Percentiles rank a stretch among this genome's conserved stretches.
These are phyloP conservation scores for Cinnamomum chago DNA, from an alignment of 164 flowering plant species.

Conservation along the genomic window DNA sequence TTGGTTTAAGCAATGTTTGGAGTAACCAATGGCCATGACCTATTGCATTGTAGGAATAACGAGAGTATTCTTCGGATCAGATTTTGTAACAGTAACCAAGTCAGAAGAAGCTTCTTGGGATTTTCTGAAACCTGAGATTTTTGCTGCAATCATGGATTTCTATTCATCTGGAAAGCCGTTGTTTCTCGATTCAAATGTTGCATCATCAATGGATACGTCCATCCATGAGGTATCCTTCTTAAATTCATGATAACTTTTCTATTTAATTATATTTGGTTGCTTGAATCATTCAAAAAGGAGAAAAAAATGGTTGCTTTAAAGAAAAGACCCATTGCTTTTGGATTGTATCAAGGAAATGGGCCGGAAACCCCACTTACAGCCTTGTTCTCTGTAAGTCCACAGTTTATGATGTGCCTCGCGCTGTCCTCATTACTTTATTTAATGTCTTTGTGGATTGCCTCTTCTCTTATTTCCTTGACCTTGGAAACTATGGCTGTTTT, in stretches of 20 bases:
- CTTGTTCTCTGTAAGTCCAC: too few species aligned
- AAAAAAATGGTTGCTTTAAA: too few species aligned
- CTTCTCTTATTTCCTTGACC: too few species aligned
- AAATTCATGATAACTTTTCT: background rate
- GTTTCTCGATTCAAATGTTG: conserved; percentile 60
- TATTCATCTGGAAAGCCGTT: conserved; percentile 82
- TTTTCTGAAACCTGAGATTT: conserved; percentile 79
- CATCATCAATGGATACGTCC: conserved; percentile 83
- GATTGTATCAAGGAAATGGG: background rate
- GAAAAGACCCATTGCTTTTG: background rate
- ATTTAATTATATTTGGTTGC: too few species aligned
- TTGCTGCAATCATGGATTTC: conserved; percentile 96
- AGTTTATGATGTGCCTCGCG: too few species aligned
- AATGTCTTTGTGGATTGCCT: too few species aligned
- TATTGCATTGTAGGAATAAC: conserved; percentile 48
- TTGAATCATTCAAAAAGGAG: too few species aligned
- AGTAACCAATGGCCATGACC: background rate
- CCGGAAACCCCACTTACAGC: too few species aligned
- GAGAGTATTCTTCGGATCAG: conserved; percentile 91
- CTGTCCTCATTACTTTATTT: too few species aligned
- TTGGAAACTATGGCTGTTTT: too few species aligned
- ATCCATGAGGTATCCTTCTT: conserved; percentile 59
- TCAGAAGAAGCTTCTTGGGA: conserved; percentile 89
- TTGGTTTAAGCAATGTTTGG: conserved; percentile 2
- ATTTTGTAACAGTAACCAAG: conserved; percentile 86